Base-by-base conservation (phyloP, 2,329 filamentous ascomycete species). In the Aspergillus sp. region DNA sequence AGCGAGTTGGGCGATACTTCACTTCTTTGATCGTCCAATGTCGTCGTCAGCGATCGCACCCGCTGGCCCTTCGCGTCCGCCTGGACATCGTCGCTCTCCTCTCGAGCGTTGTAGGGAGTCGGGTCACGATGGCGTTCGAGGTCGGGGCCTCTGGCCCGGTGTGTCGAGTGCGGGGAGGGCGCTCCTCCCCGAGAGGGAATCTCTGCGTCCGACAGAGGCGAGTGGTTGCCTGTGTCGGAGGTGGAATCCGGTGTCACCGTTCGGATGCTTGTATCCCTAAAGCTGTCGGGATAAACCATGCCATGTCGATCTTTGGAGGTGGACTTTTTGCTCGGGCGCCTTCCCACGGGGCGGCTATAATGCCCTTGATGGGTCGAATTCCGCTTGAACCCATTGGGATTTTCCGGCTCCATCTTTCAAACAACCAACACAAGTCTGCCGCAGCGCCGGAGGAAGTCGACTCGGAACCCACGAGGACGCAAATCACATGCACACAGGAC, bases 261-360 rank as follows among this genome's bases (percentile, higher is more conserved):
- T 40, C 64, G 60, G 36, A 67, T 66, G 25, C 59, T 60, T 14
- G 52, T 53, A 29, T 64, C 62, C 37, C 55, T 56, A 40, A 66
- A 63, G 35, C 51, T 63, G 40, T 68, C 65, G 17, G 61, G 60
- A 39, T 66, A 66, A 15, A 66, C 53, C 44, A 61, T 63, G 29
- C 62, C 63, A 46, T 64, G 62, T 20, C 63, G 58, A 39, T 67
- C 63, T 37, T 57, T 60, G 12, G 63, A 67, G 16, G 63, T 63
- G 19, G 63, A 64, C 40, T 67, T 66, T 43, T 66, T 67, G 51
- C 63, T 67, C 7, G 63, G 49, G 24, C 61, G 53, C 29, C 62
- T 55, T 49, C 64, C 61, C 37, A 66, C 53, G 19, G 60, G 58
- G 34, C 60, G 56, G 37, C 51, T 58, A 38, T 61, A 51, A 27